Conservation (phyloP, 768 basidiomycete genomes). For the Suillus ampliporus region DNA sequence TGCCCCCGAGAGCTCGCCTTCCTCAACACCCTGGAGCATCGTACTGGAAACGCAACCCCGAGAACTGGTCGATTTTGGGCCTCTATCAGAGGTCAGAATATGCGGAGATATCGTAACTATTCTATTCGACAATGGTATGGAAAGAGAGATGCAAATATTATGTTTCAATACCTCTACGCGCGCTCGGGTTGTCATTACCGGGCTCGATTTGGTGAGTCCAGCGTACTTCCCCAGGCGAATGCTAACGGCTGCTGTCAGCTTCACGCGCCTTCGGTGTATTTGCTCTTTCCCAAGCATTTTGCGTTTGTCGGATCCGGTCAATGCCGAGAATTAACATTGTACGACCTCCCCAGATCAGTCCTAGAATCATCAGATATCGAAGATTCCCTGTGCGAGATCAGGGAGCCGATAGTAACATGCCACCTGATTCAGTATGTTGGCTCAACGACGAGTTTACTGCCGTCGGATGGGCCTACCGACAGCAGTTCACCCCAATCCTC, state of each 20-base stretch:
- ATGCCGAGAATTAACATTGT: neutral
- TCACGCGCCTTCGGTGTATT: neutral
- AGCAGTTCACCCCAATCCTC: no score
- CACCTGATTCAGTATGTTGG: neutral
- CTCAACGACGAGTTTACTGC: neutral
- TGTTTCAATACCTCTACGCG: neutral
- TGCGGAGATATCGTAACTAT: constrained; percentile 27
- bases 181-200: neutral
- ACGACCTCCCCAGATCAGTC: no score
- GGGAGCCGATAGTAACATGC: neutral
- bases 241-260: neutral
- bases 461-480: neutral
- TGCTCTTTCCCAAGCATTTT: neutral
- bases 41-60: constrained; percentile 26
- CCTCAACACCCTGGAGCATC: constrained; percentile 7
- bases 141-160: neutral
- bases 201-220: neutral
- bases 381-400: neutral
- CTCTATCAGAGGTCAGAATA: constrained; percentile 27
- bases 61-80: constrained; percentile 22
- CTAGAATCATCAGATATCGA: neutral
- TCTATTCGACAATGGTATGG: constrained; percentile 13
- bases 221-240: neutral
- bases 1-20: constrained; percentile 13
- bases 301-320: neutral